Evolutionary conservation across 2,329 filamentous ascomycete species (phyloP).

Genomic region (Arthrobotrys iridis): DNA sequence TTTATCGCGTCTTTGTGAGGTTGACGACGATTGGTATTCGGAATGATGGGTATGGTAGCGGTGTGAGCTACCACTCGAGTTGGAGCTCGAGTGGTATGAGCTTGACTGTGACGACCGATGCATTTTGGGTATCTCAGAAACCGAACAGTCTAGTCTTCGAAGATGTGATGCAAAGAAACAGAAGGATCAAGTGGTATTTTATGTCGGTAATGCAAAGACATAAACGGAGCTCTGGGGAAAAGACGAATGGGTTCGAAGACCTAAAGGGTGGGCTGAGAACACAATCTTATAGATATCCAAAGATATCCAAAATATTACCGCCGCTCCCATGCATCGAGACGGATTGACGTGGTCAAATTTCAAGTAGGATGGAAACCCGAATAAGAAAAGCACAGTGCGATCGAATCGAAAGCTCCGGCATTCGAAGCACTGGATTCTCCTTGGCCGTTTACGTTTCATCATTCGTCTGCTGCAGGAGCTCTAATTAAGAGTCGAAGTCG

Average conservation of each 20-base stretch:
- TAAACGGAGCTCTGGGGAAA: neutral
- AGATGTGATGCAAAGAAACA: neutral
- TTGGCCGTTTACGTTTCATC: conserved; percentile 30
- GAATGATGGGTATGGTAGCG: neutral
- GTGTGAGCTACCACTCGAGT: neutral
- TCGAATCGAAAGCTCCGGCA: conserved; percentile 1
- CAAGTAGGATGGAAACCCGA: conserved; percentile 7
- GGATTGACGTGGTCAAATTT: conserved; percentile 35
- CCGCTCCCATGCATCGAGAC: conserved; percentile 13
- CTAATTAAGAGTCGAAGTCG: conserved; percentile 17
- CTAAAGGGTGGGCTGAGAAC: conserved; percentile 35
- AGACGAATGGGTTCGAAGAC: neutral
- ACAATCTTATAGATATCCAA: conserved; percentile 38
- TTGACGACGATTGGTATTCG: conserved; percentile 12
- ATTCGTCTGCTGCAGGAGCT: conserved; percentile 20
- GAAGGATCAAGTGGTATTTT: conserved; percentile 7
- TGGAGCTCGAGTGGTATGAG: conserved; percentile 10
- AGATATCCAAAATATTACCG: neutral
- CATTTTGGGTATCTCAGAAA: conserved; percentile 9
- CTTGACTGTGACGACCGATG: conserved; percentile 25
- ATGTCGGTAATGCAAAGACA: neutral
- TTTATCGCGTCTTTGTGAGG: neutral
- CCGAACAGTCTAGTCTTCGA: neutral
- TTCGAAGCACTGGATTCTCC: neutral
- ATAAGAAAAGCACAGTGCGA: neutral